Evolutionary conservation across 257 asterid species (phyloP).

Genomic region (Scutellaria galericulata): DNA sequence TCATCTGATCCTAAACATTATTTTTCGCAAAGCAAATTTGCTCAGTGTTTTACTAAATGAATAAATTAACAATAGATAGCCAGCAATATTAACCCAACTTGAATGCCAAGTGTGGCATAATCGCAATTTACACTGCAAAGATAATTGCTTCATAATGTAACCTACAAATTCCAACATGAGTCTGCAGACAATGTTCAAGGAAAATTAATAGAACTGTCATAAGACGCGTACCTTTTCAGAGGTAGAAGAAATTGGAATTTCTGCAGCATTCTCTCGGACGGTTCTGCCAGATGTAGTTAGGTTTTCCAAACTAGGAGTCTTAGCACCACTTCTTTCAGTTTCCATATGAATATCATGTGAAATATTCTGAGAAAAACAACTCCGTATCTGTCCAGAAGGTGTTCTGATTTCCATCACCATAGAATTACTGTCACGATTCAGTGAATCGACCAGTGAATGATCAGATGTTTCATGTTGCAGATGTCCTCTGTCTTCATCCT

Average conservation of each 20-base stretch:
- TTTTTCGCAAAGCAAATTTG: not conserved
- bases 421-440: constrained; percentile 35
- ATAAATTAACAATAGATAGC: constrained; percentile 5
- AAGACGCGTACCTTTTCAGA: constrained; percentile 49
- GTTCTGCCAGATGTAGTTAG: constrained; percentile 40
- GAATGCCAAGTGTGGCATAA: constrained; percentile 4
- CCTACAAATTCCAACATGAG: constrained; percentile 17
- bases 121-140: constrained; percentile 1
- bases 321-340: constrained; percentile 34
- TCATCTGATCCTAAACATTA: constrained; percentile 9
- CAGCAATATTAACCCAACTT: constrained; percentile 20
- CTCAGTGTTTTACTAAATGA: not conserved
- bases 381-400: constrained; percentile 38
- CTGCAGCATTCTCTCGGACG: constrained; percentile 47
- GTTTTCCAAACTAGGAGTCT: constrained; percentile 37
- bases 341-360: constrained; percentile 37
- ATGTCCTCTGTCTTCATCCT: constrained; percentile 37
- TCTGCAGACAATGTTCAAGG: constrained; percentile 16
- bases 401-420: constrained; percentile 39
- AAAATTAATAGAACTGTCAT: constrained; percentile 2
- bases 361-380: constrained; percentile 35
- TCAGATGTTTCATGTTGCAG: constrained; percentile 30
- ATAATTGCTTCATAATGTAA: not conserved
- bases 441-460: constrained; percentile 27
- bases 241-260: constrained; percentile 40